Base-by-base conservation (phyloP, 2,329 filamentous ascomycete species). In the Ophiostoma populinum region DNA sequence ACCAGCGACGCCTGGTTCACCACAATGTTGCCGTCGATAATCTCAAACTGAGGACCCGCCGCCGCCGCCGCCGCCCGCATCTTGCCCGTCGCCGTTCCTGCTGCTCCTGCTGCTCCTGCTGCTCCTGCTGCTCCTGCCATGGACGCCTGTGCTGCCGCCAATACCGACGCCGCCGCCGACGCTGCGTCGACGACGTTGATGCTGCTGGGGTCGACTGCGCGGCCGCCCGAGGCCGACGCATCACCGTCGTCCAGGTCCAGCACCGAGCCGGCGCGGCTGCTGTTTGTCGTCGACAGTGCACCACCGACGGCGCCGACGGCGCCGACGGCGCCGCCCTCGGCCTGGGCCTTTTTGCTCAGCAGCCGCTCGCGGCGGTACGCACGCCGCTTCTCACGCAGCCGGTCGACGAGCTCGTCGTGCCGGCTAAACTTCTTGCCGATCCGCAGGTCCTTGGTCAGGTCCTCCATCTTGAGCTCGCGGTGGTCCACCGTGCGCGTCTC, bases 361-460 rank as follows among this genome's bases (percentile, higher is more conserved):
- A 61, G 57, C 43, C 44, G 44, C 10, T 45, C 42, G 12, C 35
- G 40, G 8, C 45, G 46, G 35, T 48, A 44, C 37, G 49, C 41
- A 25, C 48, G 46, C 36, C 43, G 46, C 36, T 56, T 57, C 36
- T 62, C 57, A 34, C 66, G 57, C 55, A 81, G 67, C 28, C 80
- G 71, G 43, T 75, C 65, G 27, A 73, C 70, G 46, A 90, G 74
- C 47, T 79, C 73, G 46, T 75, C 71, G 45, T 83, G 79, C 3
- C 75, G 67, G 47, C 74, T 75, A 37, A 82, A 86, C 40, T 77
- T 74, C 51, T 79, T 80, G 38, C 81, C 81, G 37, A 77, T 75
- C 16, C 66, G 65, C 35, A 79, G 58, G 47, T 82, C 77, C 41
- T 66, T 70, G 33, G 72, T 80, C 3, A 90, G 55, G 38, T 83